Base-by-base conservation (phyloP, 2,329 filamentous ascomycete genomes). In the Xylariaceae sp. region DNA sequence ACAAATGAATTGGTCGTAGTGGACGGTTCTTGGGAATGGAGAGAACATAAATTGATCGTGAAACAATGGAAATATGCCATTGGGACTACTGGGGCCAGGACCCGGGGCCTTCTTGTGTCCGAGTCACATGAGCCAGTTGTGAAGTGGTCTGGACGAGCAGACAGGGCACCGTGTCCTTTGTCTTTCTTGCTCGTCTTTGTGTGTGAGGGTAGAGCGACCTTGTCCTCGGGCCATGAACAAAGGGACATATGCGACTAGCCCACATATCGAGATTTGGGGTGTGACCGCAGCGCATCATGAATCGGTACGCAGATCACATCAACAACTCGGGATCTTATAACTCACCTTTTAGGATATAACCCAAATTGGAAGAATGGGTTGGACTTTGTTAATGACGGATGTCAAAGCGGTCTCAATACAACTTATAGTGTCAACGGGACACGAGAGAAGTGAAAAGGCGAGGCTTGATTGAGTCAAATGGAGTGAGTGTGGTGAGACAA, bases 401-500 rank as follows among this genome's bases (percentile, higher is more conserved):
- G 53, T 45, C 58, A 35, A 47, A 11, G 19, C 18, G 11, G 17
- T 17, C 18, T 41, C 38, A 18, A 40, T 39, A 45, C n/a, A 33
- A 36, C 45, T 36, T 59, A 58, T 57, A 56, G 46, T 51, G 48
- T 49, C 35, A 33, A 53, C 32, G 40, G 47, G 39, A 54, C 19
- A 48, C 50, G 44, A 54, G 31, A 33, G 40, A 44, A 43, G 15
- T 18, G 11, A 43, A 18, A 15, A 51, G 46, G 54, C 39, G 36
- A 50, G 46, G 44, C 42, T 51, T 36, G 32, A 33, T 39, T 44
- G 18, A 49, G n/a, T 46, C 42, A 47, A 48, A 31, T 58, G 44
- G 49, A 55, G 44, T n/a, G 15, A 41, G 56, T 53, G 48, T 61
- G 52, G 59, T 62, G 46, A 42, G 48, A 61, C 57, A 57, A 52